Evolutionary conservation across 306 rosid genomes (phyloP).

Genomic region (Citrullus amarus): DNA sequence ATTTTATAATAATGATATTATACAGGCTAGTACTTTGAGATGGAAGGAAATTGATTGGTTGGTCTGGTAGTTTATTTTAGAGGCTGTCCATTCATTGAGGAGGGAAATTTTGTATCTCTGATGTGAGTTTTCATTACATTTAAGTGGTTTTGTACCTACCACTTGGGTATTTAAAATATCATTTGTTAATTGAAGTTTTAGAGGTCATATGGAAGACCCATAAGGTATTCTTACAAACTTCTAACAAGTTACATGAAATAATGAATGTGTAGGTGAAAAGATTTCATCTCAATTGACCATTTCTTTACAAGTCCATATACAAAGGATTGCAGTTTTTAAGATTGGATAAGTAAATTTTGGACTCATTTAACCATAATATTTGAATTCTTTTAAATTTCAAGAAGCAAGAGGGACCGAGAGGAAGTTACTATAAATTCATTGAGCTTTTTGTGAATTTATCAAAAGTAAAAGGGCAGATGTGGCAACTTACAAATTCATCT

Average conservation of each 20-base stretch:
- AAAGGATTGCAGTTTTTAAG: neutral
- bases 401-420: neutral
- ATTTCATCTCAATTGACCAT: neutral
- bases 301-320: neutral
- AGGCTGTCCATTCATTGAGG: neutral
- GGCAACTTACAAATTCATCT: neutral
- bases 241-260: neutral
- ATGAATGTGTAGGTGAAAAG: neutral
- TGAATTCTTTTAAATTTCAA: neutral
- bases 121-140: neutral
- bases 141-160: neutral
- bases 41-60: neutral
- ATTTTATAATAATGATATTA: neutral
- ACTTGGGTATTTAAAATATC: neutral
- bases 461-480: neutral
- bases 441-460: neutral
- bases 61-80: neutral
- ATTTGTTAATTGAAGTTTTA: slow-evolving; percentile 2
- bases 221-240: neutral
- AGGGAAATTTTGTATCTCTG: slow-evolving; percentile 4
- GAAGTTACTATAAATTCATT: neutral
- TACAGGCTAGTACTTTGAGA: neutral
- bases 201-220: neutral
- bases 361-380: neutral
- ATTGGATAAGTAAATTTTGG: neutral